Percentiles rank a stretch among this genome's conserved stretches.
Conservation (phyloP, 768 basidiomycete genomes). For the Leccinum fibrillosum region DNA sequence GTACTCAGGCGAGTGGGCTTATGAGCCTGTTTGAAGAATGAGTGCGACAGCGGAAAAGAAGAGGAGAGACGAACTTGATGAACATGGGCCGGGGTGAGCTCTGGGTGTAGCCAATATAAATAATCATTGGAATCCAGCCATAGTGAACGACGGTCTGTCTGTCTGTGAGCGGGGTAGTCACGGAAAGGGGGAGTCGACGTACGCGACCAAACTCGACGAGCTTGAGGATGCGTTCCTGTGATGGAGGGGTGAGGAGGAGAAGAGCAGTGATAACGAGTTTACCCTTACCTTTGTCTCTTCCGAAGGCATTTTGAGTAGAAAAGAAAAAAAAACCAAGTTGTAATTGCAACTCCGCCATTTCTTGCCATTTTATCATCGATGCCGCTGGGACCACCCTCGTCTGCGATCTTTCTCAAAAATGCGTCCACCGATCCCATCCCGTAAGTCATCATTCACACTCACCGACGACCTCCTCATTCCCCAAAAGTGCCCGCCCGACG, state of each 20-base stretch:
- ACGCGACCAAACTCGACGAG: slow-evolving; percentile 80
- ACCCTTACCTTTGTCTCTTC: slow-evolving; percentile 81
- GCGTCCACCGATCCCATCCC: slow-evolving; percentile 29
- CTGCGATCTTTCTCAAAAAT: slow-evolving; percentile 43
- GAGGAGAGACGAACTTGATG: slow-evolving; percentile 76
- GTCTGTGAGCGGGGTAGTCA: slow-evolving; percentile 2
- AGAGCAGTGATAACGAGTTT: background rate
- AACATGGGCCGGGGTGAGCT: slow-evolving; percentile 93
- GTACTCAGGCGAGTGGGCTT: slow-evolving; percentile 80
- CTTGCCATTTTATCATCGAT: slow-evolving; percentile 22
- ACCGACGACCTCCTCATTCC: slow-evolving; percentile 1
- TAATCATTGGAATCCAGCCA: slow-evolving; percentile 95
- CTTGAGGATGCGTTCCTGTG: slow-evolving; percentile 74
- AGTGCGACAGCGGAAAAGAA: background rate
- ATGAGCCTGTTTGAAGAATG: slow-evolving; percentile 60
- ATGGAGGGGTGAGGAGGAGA: background rate
- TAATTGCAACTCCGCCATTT: slow-evolving; percentile 32
- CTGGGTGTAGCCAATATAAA: slow-evolving; percentile 90
- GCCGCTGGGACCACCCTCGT: slow-evolving; percentile 45
- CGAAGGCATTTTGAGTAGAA: slow-evolving; percentile 60
- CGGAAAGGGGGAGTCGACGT: slow-evolving; percentile 29
- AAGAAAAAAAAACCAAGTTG: slow-evolving; percentile 8
- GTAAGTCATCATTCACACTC: slow-evolving; percentile 25
- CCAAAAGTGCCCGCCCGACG: slow-evolving; percentile 62
- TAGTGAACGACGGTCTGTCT: slow-evolving; percentile 85